phyloP scores from a whole-genome alignment of 768 basidiomycete species.

The Tylopilus subfusipes region DNA sequence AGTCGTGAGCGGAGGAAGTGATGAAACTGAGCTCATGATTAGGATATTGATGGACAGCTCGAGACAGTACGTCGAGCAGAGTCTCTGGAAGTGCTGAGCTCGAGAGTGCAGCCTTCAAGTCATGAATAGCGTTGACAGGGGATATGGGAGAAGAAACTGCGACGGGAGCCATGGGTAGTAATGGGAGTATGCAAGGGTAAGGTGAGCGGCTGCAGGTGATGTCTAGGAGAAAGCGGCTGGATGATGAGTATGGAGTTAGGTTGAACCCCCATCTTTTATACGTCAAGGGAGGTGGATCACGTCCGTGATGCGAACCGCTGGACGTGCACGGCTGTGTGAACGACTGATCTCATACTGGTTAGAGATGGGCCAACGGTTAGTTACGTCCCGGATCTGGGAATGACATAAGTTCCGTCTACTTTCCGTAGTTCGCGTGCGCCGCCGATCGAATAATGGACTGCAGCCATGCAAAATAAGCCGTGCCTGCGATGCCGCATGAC shows the following conservation, averaged over 20 bases:
- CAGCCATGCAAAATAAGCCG: not conserved
- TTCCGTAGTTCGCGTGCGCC: conserved; percentile 4
- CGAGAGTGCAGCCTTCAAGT: conserved; percentile 12
- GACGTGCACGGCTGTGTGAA: not conserved
- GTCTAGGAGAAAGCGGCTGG: conserved; percentile 1
- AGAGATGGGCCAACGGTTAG: not conserved
- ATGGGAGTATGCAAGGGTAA: not conserved
- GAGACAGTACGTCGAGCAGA: conserved; percentile 22
- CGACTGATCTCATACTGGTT: not conserved
- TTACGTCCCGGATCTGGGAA: conserved; percentile 4
- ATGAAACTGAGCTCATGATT: conserved; percentile 25
- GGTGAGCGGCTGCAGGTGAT: not conserved
- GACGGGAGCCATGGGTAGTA: conserved; percentile 15
- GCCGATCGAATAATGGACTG: conserved; percentile 10
- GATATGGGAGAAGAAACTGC: conserved; percentile 7
- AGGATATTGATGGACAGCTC: conserved; percentile 22
- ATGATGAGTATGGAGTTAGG: conserved; percentile 2
- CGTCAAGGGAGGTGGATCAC: not conserved
- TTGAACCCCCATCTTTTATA: conserved; percentile 22
- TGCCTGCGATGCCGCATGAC: not conserved
- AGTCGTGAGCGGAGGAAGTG: conserved; percentile 29
- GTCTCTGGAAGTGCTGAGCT: conserved; percentile 12
- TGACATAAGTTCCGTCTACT: not conserved
- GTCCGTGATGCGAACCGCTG: not conserved
- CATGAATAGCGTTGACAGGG: conserved; percentile 8